Evolutionary conservation across 1,284 basidiomycete species (phyloP).

Genomic region (Apiotrichum brassicae): DNA sequence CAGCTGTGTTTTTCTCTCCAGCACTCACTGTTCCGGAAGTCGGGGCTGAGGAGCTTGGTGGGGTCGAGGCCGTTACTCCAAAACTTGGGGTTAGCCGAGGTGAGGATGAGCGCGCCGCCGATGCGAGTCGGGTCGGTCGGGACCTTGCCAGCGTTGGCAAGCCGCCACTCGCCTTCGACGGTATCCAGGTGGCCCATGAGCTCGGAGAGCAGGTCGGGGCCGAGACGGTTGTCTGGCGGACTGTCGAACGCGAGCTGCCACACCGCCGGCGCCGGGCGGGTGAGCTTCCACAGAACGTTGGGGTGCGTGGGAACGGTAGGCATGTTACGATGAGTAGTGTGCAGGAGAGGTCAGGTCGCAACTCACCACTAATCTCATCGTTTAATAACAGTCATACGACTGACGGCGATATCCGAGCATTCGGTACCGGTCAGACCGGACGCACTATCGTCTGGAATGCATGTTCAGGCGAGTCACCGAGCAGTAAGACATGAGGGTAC

Average conservation of each 20-base stretch:
- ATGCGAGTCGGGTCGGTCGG: conserved; percentile 29
- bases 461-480: no score
- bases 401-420: no score
- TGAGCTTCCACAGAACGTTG: conserved; percentile 12
- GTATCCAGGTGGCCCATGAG: conserved; percentile 56
- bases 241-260: conserved; percentile 40
- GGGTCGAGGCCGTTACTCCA: conserved; percentile 84
- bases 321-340: no score
- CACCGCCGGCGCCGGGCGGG: conserved; percentile 28
- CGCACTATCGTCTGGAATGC: no score
- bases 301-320: no score
- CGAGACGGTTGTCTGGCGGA: conserved; percentile 46
- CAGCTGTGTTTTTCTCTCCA: no score
- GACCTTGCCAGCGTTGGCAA: conserved; percentile 44
- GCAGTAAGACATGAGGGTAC: no score
- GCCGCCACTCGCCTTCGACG: conserved; percentile 73
- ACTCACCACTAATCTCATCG: no score
- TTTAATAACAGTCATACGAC: no score
- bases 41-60: conserved; percentile 56
- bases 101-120: conserved; percentile 68
- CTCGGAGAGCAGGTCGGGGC: conserved; percentile 35
- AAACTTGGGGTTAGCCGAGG: conserved; percentile 72
- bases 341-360: no score
- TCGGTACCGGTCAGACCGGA: no score
- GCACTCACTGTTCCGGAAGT: conserved; percentile 65